Base-by-base conservation (phyloP, 2,329 filamentous ascomycete genomes). In the Colletotrichum sp. region DNA sequence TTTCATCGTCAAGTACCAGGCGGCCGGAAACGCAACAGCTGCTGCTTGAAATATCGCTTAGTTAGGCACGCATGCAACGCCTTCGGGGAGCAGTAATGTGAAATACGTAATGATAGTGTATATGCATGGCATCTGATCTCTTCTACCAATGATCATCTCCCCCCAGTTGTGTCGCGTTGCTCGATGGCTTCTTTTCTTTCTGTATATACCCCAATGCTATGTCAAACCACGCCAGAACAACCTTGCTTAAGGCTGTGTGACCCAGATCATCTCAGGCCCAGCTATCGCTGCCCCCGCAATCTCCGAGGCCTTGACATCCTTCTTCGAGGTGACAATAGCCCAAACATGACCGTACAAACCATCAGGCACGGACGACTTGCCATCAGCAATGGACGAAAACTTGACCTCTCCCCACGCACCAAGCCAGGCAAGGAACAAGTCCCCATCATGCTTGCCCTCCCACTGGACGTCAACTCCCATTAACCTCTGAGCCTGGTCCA, bases 201-300 rank as follows among this genome's bases (percentile, higher is more conserved):
- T 25, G 1, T 58, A 61, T 15, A 3, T 8, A 34, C 9, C 3
- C 3, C 28, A 12, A 6, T 4, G 7, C 5, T 7, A 18, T 60
- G 8, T 30, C 6, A 28, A 28, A 18, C 3, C 2, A 48, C 7
- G 25, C 2, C 18, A 18, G 1, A 8, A 66, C 4, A 5, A 34
- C 0, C 18, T 4, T 0, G 1, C 0, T 27, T 16, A 76, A 7
- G 74, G 71, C 56, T 78, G 73, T 10, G 71, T 71, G 8, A 83
- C 77, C 84, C 84, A 85, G 8, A 85, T 66, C 77, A 83, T 80
- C 77, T 82, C 81, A 5, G 84, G 84, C 1, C 83, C 84, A 6
- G 84, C 82, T 52, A 85, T 80, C 3, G 82, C 78, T 25, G 79
- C 79, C 2, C 70, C 70, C 6, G 58, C 66, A 25, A 82, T 25